Percentiles rank a stretch among this genome's conserved stretches.
Conservation (phyloP, 2,329 filamentous ascomycete species). For the Fusarium odoratissimum region DNA sequence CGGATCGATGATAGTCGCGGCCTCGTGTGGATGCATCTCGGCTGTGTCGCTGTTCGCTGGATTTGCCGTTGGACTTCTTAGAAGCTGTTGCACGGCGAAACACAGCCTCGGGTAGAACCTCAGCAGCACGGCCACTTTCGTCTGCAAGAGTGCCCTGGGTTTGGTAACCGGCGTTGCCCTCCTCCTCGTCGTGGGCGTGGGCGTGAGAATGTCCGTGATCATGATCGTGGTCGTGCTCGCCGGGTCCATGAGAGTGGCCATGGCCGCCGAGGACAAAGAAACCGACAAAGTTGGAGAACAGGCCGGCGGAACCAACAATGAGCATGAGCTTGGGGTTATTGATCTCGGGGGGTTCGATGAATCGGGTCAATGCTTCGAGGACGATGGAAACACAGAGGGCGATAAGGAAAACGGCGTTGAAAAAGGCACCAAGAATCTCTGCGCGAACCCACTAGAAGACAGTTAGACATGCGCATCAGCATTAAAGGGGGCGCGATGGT, state of each 20-base stretch:
- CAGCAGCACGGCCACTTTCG: constrained; percentile 67
- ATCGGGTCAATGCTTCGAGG: constrained; percentile 91
- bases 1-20: constrained; percentile 58
- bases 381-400: constrained; percentile 96
- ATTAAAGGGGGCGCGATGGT: background rate
- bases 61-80: constrained; percentile 49
- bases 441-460: constrained; percentile 87
- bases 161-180: constrained; percentile 60
- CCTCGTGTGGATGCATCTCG: constrained; percentile 50
- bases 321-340: constrained; percentile 87
- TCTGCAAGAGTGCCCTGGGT: constrained; percentile 60
- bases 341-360: constrained; percentile 91
- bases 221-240: constrained; percentile 61
- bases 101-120: constrained; percentile 72
- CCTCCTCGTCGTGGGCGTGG: constrained; percentile 59
- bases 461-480: constrained; percentile 36
- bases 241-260: constrained; percentile 80
- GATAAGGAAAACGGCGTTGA: constrained; percentile 98
- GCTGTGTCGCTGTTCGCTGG: constrained; percentile 47
- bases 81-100: constrained; percentile 60
- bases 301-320: constrained; percentile 86
- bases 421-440: constrained; percentile 93
- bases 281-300: constrained; percentile 89
- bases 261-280: constrained; percentile 94
- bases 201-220: constrained; percentile 51